phyloP scores from a whole-genome alignment of 192 early-diverging fungal genomes.

The Rhizophagus clarus region DNA sequence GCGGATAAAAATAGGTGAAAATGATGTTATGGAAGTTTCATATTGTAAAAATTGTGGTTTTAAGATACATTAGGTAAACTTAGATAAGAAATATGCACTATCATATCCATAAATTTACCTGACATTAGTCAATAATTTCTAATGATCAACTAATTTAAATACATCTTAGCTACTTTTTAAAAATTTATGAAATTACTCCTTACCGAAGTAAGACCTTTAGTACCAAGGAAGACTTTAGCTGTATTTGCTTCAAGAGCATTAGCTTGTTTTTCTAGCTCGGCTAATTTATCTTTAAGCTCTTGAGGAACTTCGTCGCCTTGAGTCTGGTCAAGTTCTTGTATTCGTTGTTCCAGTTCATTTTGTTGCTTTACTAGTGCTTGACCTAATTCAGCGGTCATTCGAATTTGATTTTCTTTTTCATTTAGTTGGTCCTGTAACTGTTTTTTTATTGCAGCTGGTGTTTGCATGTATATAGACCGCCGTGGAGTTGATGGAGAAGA shows the following conservation, averaged over 20 bases:
- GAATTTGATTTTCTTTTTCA: slow-evolving; percentile 2
- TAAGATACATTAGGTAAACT: neutral
- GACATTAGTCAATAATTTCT: neutral
- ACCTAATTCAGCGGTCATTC: slow-evolving; percentile 23
- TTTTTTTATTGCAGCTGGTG: slow-evolving; percentile 14
- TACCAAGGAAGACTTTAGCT: neutral
- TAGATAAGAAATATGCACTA: neutral
- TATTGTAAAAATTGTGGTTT: neutral
- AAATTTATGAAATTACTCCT: neutral
- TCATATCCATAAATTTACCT: neutral
- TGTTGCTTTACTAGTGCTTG: slow-evolving; percentile 12
- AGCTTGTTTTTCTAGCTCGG: slow-evolving; percentile 14
- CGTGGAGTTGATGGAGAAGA: slow-evolving; percentile 15
- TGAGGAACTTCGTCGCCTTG: slow-evolving; percentile 23
- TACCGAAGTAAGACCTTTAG: neutral
- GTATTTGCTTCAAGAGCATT: neutral
- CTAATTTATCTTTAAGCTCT: slow-evolving; percentile 23
- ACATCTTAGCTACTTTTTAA: neutral
- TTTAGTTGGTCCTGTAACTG: slow-evolving; percentile 28
- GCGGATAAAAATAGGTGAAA: neutral
- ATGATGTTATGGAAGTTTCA: neutral
- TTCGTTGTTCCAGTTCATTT: slow-evolving; percentile 8
- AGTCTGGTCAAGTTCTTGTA: slow-evolving; percentile 19
- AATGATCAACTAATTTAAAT: neutral
- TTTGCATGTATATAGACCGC: slow-evolving; percentile 12